phyloP scores from a whole-genome alignment of 1,284 basidiomycete genomes.

The Rhodotorula glutinis region DNA sequence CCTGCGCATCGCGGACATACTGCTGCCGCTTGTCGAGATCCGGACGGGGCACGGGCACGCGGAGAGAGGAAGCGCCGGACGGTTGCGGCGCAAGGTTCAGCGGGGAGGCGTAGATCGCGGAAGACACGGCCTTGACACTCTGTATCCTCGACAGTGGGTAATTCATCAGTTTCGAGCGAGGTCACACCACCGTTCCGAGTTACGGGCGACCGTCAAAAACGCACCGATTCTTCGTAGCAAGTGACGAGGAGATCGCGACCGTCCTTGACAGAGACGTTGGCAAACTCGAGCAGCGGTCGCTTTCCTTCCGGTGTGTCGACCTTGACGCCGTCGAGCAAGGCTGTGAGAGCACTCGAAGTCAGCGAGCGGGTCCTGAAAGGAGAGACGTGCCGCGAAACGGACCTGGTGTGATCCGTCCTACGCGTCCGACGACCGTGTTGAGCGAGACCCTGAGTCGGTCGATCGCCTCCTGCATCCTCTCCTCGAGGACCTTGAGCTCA shows the following conservation, averaged over 20 bases:
- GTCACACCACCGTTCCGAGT: too few relatives aligned
- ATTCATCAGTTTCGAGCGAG: neutral
- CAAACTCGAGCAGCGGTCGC: slow-evolving; percentile 35
- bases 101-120: slow-evolving; percentile 37
- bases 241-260: slow-evolving; percentile 35
- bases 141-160: neutral
- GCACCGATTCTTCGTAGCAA: slow-evolving; percentile 36
- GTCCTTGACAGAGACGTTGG: slow-evolving; percentile 37
- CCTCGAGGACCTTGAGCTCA: slow-evolving; percentile 30
- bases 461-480: slow-evolving; percentile 26
- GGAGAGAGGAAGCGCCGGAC: slow-evolving; percentile 19
- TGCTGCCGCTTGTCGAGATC: slow-evolving; percentile 33
- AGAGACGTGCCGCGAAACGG: neutral
- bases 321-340: slow-evolving; percentile 29
- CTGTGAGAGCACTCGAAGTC: slow-evolving; percentile 1
- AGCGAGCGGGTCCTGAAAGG: neutral
- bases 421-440: slow-evolving; percentile 38
- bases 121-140: slow-evolving; percentile 33
- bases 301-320: slow-evolving; percentile 35
- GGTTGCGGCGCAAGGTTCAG: slow-evolving; percentile 34
- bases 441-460: slow-evolving; percentile 34
- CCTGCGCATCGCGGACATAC: slow-evolving; percentile 37
- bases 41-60: slow-evolving; percentile 32
- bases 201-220: neutral
- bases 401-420: slow-evolving; percentile 36